These are phyloP conservation scores for Russula earlei DNA, from an alignment of 768 basidiomycete genomes.

Conservation along the genomic window DNA sequence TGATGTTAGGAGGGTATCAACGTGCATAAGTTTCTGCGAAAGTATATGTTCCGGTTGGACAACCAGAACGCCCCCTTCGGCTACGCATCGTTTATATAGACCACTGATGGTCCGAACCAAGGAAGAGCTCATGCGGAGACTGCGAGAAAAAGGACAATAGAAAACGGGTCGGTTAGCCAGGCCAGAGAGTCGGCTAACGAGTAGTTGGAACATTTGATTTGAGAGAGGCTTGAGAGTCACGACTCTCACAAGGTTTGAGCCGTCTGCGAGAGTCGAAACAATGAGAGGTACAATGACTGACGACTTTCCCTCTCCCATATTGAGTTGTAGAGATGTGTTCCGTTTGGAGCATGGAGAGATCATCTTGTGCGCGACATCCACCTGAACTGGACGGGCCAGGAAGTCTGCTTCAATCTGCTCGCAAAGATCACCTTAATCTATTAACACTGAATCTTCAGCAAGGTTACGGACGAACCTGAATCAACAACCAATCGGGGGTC, in stretches of 20 bases:
- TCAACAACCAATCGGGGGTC: slow-evolving; percentile 7
- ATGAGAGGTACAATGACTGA: slow-evolving; percentile 43
- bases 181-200: slow-evolving; percentile 35
- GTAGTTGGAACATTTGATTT: slow-evolving; percentile 40
- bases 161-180: slow-evolving; percentile 40
- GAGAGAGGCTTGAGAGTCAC: slow-evolving; percentile 41
- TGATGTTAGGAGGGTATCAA: slow-evolving; percentile 28
- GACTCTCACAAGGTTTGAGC: slow-evolving; percentile 36
- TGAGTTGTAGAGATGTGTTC: slow-evolving; percentile 40
- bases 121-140: slow-evolving; percentile 22
- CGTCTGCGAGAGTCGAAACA: slow-evolving; percentile 33
- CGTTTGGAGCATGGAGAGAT: slow-evolving; percentile 29
- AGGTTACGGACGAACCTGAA: slow-evolving; percentile 1
- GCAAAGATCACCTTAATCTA: neutral
- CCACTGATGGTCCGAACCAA: slow-evolving; percentile 22
- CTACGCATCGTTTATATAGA: slow-evolving; percentile 33
- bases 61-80: slow-evolving; percentile 35
- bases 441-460: too few species aligned
- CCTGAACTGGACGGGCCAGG: slow-evolving; percentile 35
- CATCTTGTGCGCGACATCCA: slow-evolving; percentile 37
- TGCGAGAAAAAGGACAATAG: slow-evolving; percentile 42
- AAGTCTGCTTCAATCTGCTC: slow-evolving; percentile 39
- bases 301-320: slow-evolving; percentile 53
- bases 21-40: slow-evolving; percentile 39
- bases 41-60: slow-evolving; percentile 46